A percentile compares a stretch with the other conserved stretches of the same genome.
Evolutionary conservation across 106 monocot species (phyloP).

Genomic region (Gastrodia elata): DNA sequence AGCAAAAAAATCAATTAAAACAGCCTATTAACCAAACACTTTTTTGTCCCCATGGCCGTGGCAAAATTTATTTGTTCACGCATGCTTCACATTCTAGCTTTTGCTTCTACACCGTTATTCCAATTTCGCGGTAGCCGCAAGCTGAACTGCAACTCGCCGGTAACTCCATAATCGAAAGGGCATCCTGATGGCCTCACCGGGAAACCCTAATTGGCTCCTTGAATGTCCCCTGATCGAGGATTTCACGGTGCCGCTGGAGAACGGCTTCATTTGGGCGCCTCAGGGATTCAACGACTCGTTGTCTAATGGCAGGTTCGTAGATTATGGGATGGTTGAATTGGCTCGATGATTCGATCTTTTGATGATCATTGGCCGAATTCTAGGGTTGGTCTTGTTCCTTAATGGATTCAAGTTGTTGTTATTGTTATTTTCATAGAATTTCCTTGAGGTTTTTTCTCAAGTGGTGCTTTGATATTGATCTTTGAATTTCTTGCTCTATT

Average conservation of each 20-base stretch:
- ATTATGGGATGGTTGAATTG: not conserved
- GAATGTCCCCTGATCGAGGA: constrained; percentile 7
- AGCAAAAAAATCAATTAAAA: too few species aligned
- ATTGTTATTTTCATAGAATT: not conserved
- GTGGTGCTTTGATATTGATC: not conserved
- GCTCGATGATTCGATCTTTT: not conserved
- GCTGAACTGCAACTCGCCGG: not conserved
- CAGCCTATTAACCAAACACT: too few species aligned
- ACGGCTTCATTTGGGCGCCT: constrained; percentile 6
- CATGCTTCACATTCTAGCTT: too few species aligned
- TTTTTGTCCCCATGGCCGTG: too few species aligned
- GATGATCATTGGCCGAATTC: not conserved
- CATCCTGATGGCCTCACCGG: not conserved
- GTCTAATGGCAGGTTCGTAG: constrained; percentile 7
- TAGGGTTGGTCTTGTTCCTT: not conserved
- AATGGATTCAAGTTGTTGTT: not conserved
- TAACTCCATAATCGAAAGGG: not conserved
- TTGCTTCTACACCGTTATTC: too few species aligned
- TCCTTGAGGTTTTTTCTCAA: not conserved
- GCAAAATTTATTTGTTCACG: too few species aligned
- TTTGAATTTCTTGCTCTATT: not conserved
- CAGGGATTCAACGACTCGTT: constrained; percentile 8
- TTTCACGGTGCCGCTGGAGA: constrained; percentile 7
- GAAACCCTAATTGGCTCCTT: constrained; percentile 7
- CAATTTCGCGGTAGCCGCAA: not conserved